These are phyloP conservation scores for Alternaria sp. DNA, from an alignment of 2,329 filamentous ascomycete species.

Conservation along the genomic window DNA sequence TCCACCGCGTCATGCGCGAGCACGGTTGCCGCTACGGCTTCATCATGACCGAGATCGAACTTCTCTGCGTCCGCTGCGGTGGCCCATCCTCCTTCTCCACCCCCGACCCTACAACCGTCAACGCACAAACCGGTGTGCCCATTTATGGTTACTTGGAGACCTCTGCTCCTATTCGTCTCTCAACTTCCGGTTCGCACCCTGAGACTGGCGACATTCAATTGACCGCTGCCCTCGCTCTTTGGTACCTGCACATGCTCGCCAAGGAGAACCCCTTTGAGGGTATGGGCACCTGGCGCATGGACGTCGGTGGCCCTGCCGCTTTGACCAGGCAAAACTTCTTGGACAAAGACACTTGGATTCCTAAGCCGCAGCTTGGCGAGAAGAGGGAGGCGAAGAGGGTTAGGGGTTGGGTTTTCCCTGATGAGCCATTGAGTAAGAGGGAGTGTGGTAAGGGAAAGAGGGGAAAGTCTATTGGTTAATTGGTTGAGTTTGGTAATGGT, in stretches of 20 bases:
- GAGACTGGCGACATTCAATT: conserved; percentile 60
- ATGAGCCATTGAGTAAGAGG: conserved; percentile 75
- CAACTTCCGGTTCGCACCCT: conserved; percentile 48
- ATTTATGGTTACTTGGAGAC: conserved; percentile 92
- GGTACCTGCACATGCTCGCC: conserved; percentile 79
- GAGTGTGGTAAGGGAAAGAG: conserved; percentile 60
- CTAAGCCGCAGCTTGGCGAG: conserved; percentile 74
- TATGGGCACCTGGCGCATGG: conserved; percentile 71
- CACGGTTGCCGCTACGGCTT: conserved; percentile 94
- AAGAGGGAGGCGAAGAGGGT: conserved; percentile 79
- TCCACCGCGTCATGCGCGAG: conserved; percentile 93
- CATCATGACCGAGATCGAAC: conserved; percentile 95
- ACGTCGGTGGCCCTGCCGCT: conserved; percentile 79
- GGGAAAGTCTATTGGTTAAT: conserved; percentile 34
- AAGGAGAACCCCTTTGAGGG: conserved; percentile 67
- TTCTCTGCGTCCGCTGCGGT: conserved; percentile 87
- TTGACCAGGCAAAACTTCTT: conserved; percentile 75
- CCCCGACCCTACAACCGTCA: conserved; percentile 48
- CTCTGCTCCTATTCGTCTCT: conserved; percentile 64
- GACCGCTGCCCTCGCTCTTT: conserved; percentile 78
- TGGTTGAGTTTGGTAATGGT: not conserved
- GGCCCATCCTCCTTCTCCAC: conserved; percentile 48
- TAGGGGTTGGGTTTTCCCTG: conserved; percentile 78
- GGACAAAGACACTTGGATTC: conserved; percentile 79
- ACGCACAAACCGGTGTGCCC: conserved; percentile 65